A percentile compares a stretch with the other conserved stretches of the same genome.
phyloP scores from a whole-genome alignment of 2,329 filamentous ascomycete species.

The Nigrospora sphaerica region DNA sequence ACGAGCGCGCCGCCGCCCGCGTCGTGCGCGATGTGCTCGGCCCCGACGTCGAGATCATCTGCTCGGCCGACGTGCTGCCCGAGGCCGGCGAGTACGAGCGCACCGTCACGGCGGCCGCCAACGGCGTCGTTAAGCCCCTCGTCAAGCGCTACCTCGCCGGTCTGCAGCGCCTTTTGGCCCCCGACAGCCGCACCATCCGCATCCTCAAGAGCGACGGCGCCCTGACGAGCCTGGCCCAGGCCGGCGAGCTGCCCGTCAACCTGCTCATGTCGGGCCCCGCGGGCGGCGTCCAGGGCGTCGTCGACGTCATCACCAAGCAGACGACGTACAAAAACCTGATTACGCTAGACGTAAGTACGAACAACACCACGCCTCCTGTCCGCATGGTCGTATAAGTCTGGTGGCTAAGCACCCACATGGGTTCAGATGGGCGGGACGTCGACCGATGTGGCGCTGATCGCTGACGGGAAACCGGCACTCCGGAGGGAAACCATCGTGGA shows the following conservation, averaged over 20 bases:
- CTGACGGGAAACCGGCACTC: conserved; percentile 32
- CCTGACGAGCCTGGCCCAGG: conserved; percentile 34
- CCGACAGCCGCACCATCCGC: conserved; percentile 35
- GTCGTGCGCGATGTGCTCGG: conserved; percentile 35
- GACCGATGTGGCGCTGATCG: conserved; percentile 38
- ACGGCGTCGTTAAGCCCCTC: conserved; percentile 39
- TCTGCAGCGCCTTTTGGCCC: conserved; percentile 27
- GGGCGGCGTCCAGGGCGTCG: conserved; percentile 40
- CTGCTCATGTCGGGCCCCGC: conserved; percentile 42
- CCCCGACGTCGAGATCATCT: conserved; percentile 32
- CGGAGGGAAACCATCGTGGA: conserved; percentile 38
- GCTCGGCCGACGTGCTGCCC: conserved; percentile 35
- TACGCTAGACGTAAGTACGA: conserved; percentile 27
- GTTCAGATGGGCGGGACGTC: conserved; percentile 38
- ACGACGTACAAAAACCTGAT: conserved; percentile 40
- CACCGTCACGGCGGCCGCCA: conserved; percentile 38
- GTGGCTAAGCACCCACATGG: neutral
- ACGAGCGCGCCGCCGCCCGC: conserved; percentile 30
- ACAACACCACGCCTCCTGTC: no score
- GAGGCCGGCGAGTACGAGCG: conserved; percentile 42
- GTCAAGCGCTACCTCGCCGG: conserved; percentile 36
- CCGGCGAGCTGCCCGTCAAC: conserved; percentile 37
- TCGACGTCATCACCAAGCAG: conserved; percentile 34
- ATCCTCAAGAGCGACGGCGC: conserved; percentile 43
- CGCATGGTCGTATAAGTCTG: no score